Percentiles rank a stretch among this genome's conserved stretches.
These are phyloP conservation scores for Coemansia erecta DNA, from an alignment of 192 early-diverging fungal genomes.

Conservation along the genomic window DNA sequence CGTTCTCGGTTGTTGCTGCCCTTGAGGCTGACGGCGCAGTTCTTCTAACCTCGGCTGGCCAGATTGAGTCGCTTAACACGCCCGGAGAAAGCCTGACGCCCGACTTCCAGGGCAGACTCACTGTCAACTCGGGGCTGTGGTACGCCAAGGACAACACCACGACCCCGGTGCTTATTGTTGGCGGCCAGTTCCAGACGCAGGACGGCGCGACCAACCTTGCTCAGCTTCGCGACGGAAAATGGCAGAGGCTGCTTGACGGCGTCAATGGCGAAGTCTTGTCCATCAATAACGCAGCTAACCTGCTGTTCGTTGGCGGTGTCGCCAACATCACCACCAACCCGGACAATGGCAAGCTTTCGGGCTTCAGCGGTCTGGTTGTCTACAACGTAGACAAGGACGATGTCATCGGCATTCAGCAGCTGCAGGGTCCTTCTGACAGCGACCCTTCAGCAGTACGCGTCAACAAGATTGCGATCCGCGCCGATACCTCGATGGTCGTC, in stretches of 20 bases:
- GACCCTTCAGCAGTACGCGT: constrained; percentile 25
- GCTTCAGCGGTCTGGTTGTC: constrained; percentile 50
- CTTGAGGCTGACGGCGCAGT: constrained; percentile 38
- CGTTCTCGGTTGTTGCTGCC: constrained; percentile 38
- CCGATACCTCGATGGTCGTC: constrained; percentile 47
- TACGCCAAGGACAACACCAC: constrained; percentile 53
- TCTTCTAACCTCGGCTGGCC: constrained; percentile 21
- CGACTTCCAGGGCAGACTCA: constrained; percentile 15
- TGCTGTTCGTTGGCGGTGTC: constrained; percentile 59
- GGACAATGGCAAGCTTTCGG: not conserved
- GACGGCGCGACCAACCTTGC: constrained; percentile 45
- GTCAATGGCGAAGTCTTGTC: constrained; percentile 54
- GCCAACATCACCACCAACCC: constrained; percentile 32
- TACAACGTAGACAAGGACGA: constrained; percentile 52
- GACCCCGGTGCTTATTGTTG: constrained; percentile 49
- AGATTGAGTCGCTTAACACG: constrained; percentile 30
- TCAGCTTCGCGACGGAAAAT: constrained; percentile 44
- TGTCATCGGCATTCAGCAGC: constrained; percentile 15
- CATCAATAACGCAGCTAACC: constrained; percentile 52
- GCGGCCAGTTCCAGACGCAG: constrained; percentile 56
- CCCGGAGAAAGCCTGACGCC: constrained; percentile 36
- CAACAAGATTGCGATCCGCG: constrained; percentile 44
- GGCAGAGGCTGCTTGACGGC: constrained; percentile 35
- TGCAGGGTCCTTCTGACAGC: constrained; percentile 18
- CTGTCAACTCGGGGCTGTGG: constrained; percentile 55